Percentiles rank a stretch among this genome's conserved stretches.
Evolutionary conservation across 768 basidiomycete species (phyloP).

Genomic region (Pisolithus tinctorius): DNA sequence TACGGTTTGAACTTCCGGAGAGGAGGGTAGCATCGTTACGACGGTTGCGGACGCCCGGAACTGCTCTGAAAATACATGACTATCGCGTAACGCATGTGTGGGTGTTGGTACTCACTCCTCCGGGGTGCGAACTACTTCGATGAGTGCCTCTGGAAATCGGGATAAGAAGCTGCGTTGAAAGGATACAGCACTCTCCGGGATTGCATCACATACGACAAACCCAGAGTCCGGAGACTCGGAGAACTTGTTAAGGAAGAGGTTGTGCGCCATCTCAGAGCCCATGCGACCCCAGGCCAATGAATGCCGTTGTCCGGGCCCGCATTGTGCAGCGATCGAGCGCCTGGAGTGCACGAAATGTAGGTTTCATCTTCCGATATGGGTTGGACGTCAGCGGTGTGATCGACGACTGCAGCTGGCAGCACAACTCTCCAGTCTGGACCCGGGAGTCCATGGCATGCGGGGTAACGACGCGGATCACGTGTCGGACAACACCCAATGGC

Average conservation of each 20-base stretch:
- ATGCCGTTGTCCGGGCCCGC: constrained; percentile 53
- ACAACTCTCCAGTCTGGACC: neutral
- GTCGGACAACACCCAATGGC: no score
- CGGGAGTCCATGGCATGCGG: neutral
- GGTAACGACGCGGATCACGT: no score
- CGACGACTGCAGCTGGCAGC: neutral
- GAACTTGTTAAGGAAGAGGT: constrained; percentile 72
- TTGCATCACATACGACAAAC: constrained; percentile 77
- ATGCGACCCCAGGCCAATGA: constrained; percentile 87
- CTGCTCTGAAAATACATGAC: constrained; percentile 41
- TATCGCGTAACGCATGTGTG: constrained; percentile 5
- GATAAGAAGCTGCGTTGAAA: constrained; percentile 52
- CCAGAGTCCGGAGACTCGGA: constrained; percentile 43
- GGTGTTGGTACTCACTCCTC: constrained; percentile 52
- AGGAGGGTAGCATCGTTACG: constrained; percentile 89
- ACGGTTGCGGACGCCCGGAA: constrained; percentile 59
- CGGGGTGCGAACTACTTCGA: constrained; percentile 57
- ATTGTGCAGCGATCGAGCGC: constrained; percentile 26
- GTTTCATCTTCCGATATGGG: constrained; percentile 36
- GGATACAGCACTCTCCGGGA: constrained; percentile 46
- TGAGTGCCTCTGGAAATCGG: constrained; percentile 51
- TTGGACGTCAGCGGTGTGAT: neutral
- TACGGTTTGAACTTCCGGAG: constrained; percentile 77
- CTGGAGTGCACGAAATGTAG: constrained; percentile 40
- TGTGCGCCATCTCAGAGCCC: constrained; percentile 83